Percentiles rank a stretch among this genome's conserved stretches.
Conservation (phyloP, 257 asterid species). For the Capsicum baccatum region DNA sequence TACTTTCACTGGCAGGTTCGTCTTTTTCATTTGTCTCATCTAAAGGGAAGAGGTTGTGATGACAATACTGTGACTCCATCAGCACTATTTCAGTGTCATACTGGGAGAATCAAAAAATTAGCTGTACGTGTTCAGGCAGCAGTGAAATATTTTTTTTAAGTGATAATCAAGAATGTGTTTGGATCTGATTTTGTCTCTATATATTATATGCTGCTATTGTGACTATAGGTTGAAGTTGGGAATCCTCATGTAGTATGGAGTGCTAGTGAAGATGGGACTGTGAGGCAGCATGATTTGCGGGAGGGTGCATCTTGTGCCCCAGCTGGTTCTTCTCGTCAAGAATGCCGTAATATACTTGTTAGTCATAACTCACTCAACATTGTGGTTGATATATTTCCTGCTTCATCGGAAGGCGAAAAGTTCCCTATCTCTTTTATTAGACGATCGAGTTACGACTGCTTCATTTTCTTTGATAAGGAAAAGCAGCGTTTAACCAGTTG, state of each 20-base stretch:
- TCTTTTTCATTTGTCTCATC: constrained; percentile 76
- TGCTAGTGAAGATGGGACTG: constrained; percentile 99
- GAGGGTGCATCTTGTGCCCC: constrained; percentile 97
- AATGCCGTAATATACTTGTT: constrained; percentile 93
- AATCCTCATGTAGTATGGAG: constrained; percentile 98
- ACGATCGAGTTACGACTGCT: background rate
- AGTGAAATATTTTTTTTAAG: background rate
- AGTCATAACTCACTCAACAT: constrained; percentile 45
- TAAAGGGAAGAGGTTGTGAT: constrained; percentile 57
- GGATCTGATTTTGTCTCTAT: background rate
- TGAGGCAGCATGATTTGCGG: constrained; percentile 98
- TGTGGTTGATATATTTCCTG: constrained; percentile 23
- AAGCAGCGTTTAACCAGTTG: background rate
- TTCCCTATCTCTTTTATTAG: background rate
- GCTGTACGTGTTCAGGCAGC: constrained; percentile 66
- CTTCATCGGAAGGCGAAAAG: background rate
- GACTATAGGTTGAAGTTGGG: constrained; percentile 86
- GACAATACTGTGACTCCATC: constrained; percentile 61
- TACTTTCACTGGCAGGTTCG: constrained; percentile 72
- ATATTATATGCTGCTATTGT: constrained; percentile 21
- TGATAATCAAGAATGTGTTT: background rate
- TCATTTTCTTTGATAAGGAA: background rate
- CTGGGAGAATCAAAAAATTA: constrained; percentile 91
- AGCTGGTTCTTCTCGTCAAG: constrained; percentile 91
- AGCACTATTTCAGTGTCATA: constrained; percentile 84